Percentiles rank a stretch among this genome's conserved stretches.
These are phyloP conservation scores for Candida anutae DNA, from an alignment of 1,139 yeast genomes.

Conservation along the genomic window DNA sequence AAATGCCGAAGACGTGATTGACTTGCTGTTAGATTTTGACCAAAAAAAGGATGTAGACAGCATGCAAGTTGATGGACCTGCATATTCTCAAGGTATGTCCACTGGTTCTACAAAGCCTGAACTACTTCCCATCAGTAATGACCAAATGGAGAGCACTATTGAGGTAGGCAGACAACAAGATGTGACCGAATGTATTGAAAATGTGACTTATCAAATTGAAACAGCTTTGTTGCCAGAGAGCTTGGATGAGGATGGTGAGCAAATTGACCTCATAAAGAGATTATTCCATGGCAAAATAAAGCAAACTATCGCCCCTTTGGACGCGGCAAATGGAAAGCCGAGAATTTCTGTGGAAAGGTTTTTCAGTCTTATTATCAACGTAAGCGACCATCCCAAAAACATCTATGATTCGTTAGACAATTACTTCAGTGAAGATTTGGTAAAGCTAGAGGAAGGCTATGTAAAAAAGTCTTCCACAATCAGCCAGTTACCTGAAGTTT, in stretches of 20 bases:
- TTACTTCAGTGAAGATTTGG: slow-evolving; percentile 70
- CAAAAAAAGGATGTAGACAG: background rate
- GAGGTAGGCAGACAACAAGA: slow-evolving; percentile 93
- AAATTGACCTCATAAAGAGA: slow-evolving; percentile 66
- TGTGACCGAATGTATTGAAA: slow-evolving; percentile 94
- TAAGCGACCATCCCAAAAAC: slow-evolving; percentile 81
- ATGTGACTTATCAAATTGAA: slow-evolving; percentile 86
- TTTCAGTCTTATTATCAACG: slow-evolving; percentile 72
- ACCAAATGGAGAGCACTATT: slow-evolving; percentile 62
- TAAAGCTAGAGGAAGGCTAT: slow-evolving; percentile 62
- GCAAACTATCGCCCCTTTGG: slow-evolving; percentile 33
- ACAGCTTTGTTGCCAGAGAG: slow-evolving; percentile 72
- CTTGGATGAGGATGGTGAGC: slow-evolving; percentile 72
- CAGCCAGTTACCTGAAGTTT: slow-evolving; percentile 63
- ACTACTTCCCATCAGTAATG: slow-evolving; percentile 42
- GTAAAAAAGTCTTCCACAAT: slow-evolving; percentile 71
- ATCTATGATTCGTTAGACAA: slow-evolving; percentile 86
- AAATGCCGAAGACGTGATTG: slow-evolving; percentile 7
- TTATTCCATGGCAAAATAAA: slow-evolving; percentile 67
- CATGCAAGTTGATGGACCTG: background rate
- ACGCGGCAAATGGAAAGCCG: slow-evolving; percentile 40
- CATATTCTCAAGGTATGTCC: background rate
- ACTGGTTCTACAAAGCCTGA: slow-evolving; percentile 1
- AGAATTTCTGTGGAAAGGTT: slow-evolving; percentile 72
- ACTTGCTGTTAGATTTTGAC: slow-evolving; percentile 4